Conservation (phyloP, 169 alveolate species). For the Eimeria praecox region DNA sequence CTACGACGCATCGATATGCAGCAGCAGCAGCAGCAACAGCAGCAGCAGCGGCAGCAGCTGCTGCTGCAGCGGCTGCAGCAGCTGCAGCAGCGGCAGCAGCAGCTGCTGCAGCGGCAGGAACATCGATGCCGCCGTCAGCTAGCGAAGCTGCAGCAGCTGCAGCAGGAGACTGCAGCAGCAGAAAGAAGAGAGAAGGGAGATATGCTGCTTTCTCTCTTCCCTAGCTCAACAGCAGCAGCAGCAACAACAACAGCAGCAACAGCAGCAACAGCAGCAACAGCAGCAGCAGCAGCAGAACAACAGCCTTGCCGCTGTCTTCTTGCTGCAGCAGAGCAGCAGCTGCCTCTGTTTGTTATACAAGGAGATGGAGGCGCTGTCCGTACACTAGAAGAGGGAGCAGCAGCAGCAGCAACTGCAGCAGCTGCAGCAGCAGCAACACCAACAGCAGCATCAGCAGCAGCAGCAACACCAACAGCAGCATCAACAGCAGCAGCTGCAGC, state of each 20-base stretch:
- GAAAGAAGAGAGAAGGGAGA: background rate
- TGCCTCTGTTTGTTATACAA: no score
- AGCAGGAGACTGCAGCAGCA: constrained; percentile 27
- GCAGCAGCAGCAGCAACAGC: background rate
- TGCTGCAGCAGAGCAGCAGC: background rate
- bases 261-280: background rate
- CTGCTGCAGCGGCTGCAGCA: constrained; percentile 34
- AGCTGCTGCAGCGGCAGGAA: constrained; percentile 49
- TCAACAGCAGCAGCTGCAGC: constrained; percentile 41
- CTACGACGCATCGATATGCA: background rate
- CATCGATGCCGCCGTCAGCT: constrained; percentile 38
- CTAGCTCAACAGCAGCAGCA: background rate
- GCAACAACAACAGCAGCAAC: background rate
- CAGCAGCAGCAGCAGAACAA: background rate
- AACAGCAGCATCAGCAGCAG: constrained; percentile 50
- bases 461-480: constrained; percentile 1
- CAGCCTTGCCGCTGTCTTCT: background rate
- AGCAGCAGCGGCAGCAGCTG: constrained; percentile 12
- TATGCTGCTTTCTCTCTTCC: background rate
- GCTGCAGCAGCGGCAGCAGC: constrained; percentile 9
- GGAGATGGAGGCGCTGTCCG: background rate
- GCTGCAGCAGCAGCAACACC: constrained; percentile 4
- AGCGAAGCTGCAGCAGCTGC: constrained; percentile 59
- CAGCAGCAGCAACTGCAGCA: constrained; percentile 44
- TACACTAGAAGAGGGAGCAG: no score